Percentiles rank a stretch among this genome's conserved stretches.
phyloP scores from a whole-genome alignment of 2,329 filamentous ascomycete species.

The Karstenula rhodostoma region DNA sequence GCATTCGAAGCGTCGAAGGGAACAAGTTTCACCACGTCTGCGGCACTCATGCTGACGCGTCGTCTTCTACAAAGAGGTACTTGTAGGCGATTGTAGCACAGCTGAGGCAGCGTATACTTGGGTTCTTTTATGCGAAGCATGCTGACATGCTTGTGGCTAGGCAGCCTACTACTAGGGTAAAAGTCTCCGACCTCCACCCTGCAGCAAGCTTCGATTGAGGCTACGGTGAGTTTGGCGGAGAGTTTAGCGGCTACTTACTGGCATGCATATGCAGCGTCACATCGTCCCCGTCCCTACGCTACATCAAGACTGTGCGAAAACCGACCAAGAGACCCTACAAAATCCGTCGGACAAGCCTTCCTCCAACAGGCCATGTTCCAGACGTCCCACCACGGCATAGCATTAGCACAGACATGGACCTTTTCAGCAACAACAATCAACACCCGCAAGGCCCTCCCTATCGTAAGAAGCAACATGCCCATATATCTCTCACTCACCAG shows the following conservation, averaged over 20 bases:
- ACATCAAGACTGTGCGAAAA: neutral
- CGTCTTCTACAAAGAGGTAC: slow-evolving; percentile 1
- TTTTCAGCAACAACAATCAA: neutral
- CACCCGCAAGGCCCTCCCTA: neutral
- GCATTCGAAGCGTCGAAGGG: slow-evolving; percentile 27
- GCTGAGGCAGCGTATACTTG: neutral
- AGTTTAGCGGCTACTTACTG: slow-evolving; percentile 7
- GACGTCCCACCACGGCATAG: neutral
- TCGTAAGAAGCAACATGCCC: neutral
- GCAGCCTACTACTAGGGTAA: neutral
- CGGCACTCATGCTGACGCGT: slow-evolving; percentile 23
- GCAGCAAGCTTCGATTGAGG: neutral
- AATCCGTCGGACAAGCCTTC: neutral
- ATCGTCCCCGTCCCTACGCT: neutral
- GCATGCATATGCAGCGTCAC: slow-evolving; percentile 6
- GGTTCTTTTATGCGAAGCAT: neutral
- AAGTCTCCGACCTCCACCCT: no score
- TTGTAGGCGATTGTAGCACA: neutral
- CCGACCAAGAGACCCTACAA: neutral
- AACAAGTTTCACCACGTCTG: slow-evolving; percentile 20
- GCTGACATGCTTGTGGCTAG: slow-evolving; percentile 4
- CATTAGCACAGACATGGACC: neutral
- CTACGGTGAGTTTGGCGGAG: slow-evolving; percentile 6
- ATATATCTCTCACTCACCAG: neutral
- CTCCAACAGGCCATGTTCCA: neutral